Evolutionary conservation across 1,284 basidiomycete species (phyloP).

Genomic region (Wolfiporia cocos): DNA sequence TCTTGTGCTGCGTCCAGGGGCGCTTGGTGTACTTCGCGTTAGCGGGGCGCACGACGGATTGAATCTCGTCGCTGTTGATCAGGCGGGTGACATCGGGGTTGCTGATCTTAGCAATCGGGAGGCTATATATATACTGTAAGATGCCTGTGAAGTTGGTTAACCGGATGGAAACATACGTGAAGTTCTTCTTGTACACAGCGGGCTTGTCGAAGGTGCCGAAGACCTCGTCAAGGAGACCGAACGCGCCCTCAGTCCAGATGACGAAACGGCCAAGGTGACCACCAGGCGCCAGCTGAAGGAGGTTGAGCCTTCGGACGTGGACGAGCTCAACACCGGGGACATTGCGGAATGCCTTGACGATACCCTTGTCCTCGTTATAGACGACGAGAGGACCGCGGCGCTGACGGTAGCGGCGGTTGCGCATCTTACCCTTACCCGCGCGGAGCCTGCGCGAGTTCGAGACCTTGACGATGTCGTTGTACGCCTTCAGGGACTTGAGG

Average conservation of each 20-base stretch:
- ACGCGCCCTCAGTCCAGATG: constrained; percentile 98
- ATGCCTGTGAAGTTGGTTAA: no score
- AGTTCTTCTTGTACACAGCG: constrained; percentile 89
- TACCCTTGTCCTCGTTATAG: constrained; percentile 97
- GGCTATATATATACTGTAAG: no score
- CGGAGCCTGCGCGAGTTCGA: constrained; percentile 97
- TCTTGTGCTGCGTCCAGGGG: constrained; percentile 99
- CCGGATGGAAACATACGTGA: constrained; percentile 68
- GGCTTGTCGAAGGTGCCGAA: constrained; percentile 86
- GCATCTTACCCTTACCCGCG: constrained; percentile 96
- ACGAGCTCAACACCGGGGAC: constrained; percentile 97
- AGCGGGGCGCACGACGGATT: constrained; percentile 89
- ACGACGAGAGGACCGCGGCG: constrained; percentile 97
- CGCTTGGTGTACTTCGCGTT: constrained; percentile 80
- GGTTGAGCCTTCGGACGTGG: constrained; percentile 92
- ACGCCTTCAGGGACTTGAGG: constrained; percentile 89
- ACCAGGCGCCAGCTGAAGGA: constrained; percentile 99
- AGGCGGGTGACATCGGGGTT: constrained; percentile 97
- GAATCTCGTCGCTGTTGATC: constrained; percentile 98
- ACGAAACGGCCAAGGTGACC: constrained; percentile 98
- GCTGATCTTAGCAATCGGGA: constrained; percentile 93
- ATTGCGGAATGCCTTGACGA: constrained; percentile 98
- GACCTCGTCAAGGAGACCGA: constrained; percentile 89
- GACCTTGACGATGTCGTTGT: constrained; percentile 93
- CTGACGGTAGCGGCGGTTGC: constrained; percentile 96